Conservation (phyloP, 192 early-diverging fungal genomes). For the Coemansia furcata region DNA sequence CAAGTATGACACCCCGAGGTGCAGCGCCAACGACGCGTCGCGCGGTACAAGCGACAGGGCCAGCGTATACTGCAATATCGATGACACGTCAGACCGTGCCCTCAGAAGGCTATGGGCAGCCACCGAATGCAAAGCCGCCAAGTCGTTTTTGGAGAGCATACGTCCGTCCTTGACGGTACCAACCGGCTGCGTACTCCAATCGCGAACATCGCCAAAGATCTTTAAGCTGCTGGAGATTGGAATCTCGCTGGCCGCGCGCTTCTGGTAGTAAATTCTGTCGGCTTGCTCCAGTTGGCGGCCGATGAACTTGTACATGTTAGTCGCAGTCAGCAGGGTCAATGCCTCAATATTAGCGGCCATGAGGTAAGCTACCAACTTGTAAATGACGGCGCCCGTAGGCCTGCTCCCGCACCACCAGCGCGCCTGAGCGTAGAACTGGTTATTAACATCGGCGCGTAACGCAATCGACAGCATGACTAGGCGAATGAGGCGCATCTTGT, state of each 20-base stretch:
- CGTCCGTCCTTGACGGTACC: neutral
- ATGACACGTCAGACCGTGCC: constrained; percentile 7
- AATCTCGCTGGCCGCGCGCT: neutral
- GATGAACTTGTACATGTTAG: constrained; percentile 45
- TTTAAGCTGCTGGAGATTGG: neutral
- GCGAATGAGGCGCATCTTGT: constrained; percentile 13
- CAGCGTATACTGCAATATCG: constrained; percentile 39
- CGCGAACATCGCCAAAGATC: neutral
- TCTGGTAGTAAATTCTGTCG: constrained; percentile 24
- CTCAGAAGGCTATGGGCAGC: constrained; percentile 34
- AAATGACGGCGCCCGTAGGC: constrained; percentile 18
- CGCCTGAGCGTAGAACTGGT: constrained; percentile 28
- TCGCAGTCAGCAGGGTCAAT: constrained; percentile 21
- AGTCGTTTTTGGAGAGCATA: constrained; percentile 16
- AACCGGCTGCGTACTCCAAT: neutral
- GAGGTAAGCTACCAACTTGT: constrained; percentile 32
- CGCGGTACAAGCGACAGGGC: constrained; percentile 28
- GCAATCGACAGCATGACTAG: constrained; percentile 30
- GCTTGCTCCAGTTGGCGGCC: constrained; percentile 35
- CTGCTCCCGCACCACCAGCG: constrained; percentile 45
- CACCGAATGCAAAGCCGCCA: constrained; percentile 32
- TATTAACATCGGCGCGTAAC: neutral
- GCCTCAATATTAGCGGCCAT: constrained; percentile 23
- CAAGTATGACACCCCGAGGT: constrained; percentile 36
- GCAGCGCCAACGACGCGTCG: constrained; percentile 35